These are phyloP conservation scores for Ascochyta pisi DNA, from an alignment of 2,329 filamentous ascomycete species.

Conservation along the genomic window DNA sequence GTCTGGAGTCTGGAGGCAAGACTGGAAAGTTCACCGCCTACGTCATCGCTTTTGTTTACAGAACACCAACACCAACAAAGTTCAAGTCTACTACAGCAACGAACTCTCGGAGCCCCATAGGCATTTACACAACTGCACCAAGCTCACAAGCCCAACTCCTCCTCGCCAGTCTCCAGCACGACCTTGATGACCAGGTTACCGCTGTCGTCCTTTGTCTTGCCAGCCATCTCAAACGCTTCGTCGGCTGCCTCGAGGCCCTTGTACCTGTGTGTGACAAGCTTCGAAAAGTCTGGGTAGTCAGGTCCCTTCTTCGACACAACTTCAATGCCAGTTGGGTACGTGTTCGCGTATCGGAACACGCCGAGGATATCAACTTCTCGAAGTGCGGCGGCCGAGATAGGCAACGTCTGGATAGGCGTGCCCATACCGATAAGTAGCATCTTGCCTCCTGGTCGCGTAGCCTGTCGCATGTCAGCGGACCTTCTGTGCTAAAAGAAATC, in stretches of 20 bases:
- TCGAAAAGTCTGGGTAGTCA: conserved; percentile 68
- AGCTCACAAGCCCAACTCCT: conserved; percentile 27
- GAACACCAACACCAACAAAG: background rate
- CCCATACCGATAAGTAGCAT: conserved; percentile 83
- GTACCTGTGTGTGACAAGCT: conserved; percentile 77
- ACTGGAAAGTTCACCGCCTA: background rate
- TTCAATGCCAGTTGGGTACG: conserved; percentile 73
- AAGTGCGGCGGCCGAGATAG: conserved; percentile 73
- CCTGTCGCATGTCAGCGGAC: conserved; percentile 37
- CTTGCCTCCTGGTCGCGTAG: conserved; percentile 72
- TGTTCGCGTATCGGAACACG: conserved; percentile 79
- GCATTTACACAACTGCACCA: background rate
- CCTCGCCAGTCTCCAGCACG: conserved; percentile 58
- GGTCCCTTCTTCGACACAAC: conserved; percentile 57
- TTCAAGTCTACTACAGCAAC: background rate
- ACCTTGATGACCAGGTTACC: conserved; percentile 77
- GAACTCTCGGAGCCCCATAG: background rate
- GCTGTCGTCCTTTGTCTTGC: conserved; percentile 70
- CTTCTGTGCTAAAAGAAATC: background rate
- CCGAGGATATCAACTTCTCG: conserved; percentile 81
- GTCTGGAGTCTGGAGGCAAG: background rate
- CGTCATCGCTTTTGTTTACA: conserved; percentile 17
- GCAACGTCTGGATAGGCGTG: conserved; percentile 75
- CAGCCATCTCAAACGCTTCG: conserved; percentile 73
- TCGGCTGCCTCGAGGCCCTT: conserved; percentile 68